Evolutionary conservation across 371 early-diverging fungal genomes (phyloP), one percentile per base, ranked within the genome.

Genomic region (Syncephalastrum sp.): DNA sequence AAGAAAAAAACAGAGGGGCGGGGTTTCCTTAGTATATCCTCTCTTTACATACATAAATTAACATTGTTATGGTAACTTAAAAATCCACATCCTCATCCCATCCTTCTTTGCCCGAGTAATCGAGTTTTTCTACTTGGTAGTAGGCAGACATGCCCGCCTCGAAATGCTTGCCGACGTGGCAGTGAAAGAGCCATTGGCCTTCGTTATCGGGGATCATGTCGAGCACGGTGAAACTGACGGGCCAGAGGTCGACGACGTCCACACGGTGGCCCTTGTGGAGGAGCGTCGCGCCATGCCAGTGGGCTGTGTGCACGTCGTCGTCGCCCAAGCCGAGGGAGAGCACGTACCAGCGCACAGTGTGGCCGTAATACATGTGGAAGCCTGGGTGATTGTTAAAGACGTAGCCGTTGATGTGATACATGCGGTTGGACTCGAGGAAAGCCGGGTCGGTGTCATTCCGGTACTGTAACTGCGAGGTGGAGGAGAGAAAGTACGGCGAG

Each of bases 121-220:
- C 67, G 14, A 69, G 56, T 50, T 74, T 67, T 48, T 78, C 75
- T 17, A 78, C 66, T 61, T 78, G 67, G 67, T 78, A 78, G 56
- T 74, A 68, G 5, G 72, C 70, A 17, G 70, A 68, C 78, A 78
- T 81, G 8, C 82, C 82, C 21, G 67, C 60, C 47, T 73, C 65
- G 53, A 81, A 71, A 50, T 81, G 82, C 44, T 61, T 64, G 7
- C 74, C 64, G 5, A 81, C 74, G 52, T 81, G 82, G 54, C 82
- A 81, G 43, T 81, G 82, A 55, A 81, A 77, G 3, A 77, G 25
- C 82, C 82, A 81, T 45, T 73, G 72, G 2, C 82, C 82, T 56
- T 70, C 75, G 54, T 81, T 81, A 45, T 81, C 77, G 2, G 82
- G 80, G 17, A 74, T 67, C 76, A 79, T 74, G 21, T 79, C 80